These are phyloP conservation scores for Leccinum subtestaceum DNA, from an alignment of 768 basidiomycete species.

Conservation along the genomic window DNA sequence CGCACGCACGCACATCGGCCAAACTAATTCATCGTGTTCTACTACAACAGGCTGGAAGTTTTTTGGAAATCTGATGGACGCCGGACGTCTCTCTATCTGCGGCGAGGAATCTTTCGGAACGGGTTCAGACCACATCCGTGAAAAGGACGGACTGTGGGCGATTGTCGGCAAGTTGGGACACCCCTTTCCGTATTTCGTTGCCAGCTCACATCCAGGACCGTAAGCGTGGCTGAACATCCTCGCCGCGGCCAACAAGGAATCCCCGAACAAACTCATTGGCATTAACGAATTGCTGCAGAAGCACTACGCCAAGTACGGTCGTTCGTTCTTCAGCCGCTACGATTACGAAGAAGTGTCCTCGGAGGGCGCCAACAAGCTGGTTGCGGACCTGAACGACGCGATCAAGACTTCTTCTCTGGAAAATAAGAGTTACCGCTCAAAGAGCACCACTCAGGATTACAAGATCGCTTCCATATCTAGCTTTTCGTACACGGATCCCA, in stretches of 20 bases:
- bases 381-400: conserved; percentile 69
- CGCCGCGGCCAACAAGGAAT: conserved; percentile 79
- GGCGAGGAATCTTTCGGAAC: conserved; percentile 99
- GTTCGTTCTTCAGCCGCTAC: conserved; percentile 98
- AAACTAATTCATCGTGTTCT: neutral
- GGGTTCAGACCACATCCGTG: conserved; percentile 99
- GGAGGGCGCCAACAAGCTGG: conserved; percentile 83
- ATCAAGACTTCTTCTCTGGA: conserved; percentile 68
- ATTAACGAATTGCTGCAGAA: conserved; percentile 88
- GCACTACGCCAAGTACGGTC: conserved; percentile 92
- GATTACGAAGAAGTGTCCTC: conserved; percentile 98
- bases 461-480: conserved; percentile 74
- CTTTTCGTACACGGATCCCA: conserved; percentile 98
- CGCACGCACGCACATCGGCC: neutral
- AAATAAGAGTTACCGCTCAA: conserved; percentile 63
- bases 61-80: conserved; percentile 99
- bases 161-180: conserved; percentile 66
- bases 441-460: conserved; percentile 67
- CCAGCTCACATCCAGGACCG: conserved; percentile 1
- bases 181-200: conserved; percentile 5
- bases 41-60: conserved; percentile 87
- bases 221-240: conserved; percentile 97
- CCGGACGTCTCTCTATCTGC: conserved; percentile 94
- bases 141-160: conserved; percentile 99
- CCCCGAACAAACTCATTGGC: conserved; percentile 71